Base-by-base conservation (phyloP, 2,329 filamentous ascomycete genomes). In the Aspergillus ruber region DNA sequence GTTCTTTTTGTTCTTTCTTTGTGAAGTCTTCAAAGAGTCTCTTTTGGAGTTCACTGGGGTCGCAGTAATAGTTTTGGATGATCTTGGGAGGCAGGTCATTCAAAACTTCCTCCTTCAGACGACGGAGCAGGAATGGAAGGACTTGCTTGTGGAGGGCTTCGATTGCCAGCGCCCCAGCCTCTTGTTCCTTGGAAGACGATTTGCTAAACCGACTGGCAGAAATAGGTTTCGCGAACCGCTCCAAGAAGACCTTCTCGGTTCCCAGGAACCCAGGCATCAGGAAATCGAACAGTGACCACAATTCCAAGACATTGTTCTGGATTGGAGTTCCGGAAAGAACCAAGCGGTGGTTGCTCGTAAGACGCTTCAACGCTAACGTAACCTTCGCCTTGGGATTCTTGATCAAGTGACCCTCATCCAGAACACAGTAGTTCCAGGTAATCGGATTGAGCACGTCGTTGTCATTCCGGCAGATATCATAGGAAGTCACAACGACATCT, bases 111-210 rank as follows among this genome's bases (percentile, higher is more conserved):
- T 98, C 93, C 72, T 98, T 98, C 58, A 98, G 79, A 59, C 93
- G 90, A 51, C 93, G 88, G 35, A 98, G 81, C 52, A 98, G 76
- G 83, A 98, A 98, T 1, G 93, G 93, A 29, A 98, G 74, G 1
- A 98, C 94, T 65, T 98, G 93, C 67, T 98, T 98, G 72, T 98
- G 93, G 18, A 98, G 76, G n/a, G 93, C 93, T 69, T 98, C 93
- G 48, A 98, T 95, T 0, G 93, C 93, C 21, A 98, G 75, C 1
- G 94, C 94, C 46, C 94, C 93, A 3, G 90, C 89, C 74, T 98
- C 93, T 71, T 98, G 94, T 66, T 98, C 93, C 63, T 96, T 97
- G 0, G 93, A 96, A 1, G 91, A 97, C 1, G 93, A 95, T 67
- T 97, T 98, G 69, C 88, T 91, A 65, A 90, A 95, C 17, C 94